Evolutionary conservation across 78 protist species (phyloP).

Genomic region (Polysphondylium violaceum): DNA sequence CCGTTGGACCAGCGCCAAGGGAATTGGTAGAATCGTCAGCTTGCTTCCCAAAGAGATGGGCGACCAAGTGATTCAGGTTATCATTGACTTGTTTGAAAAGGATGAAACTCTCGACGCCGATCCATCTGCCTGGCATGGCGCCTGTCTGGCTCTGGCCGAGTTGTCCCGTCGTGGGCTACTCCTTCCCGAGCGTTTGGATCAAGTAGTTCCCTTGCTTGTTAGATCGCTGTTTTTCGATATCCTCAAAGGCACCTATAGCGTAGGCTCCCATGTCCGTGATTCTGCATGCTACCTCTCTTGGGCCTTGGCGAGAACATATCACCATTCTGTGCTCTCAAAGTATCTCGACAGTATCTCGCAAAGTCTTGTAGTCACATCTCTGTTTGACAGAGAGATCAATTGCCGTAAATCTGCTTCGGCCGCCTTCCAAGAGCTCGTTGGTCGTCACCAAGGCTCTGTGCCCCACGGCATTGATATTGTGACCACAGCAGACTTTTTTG

Average conservation of each 20-base stretch:
- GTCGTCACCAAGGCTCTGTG: conserved; percentile 93
- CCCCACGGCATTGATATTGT: conserved; percentile 97
- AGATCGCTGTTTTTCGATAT: conserved; percentile 88
- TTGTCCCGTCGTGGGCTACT: conserved; percentile 93
- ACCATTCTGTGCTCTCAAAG: conserved; percentile 34
- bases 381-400: conserved; percentile 90
- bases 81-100: conserved; percentile 42
- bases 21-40: conserved; percentile 92
- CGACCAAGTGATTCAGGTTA: conserved; percentile 89
- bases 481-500: conserved; percentile 92
- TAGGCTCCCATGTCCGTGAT: conserved; percentile 98
- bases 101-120: conserved; percentile 42
- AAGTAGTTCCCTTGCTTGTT: conserved; percentile 55
- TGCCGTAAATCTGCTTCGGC: conserved; percentile 98
- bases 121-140: conserved; percentile 95
- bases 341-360: conserved; percentile 12
- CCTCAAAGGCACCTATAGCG: conserved; percentile 81
- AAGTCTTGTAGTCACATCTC: conserved; percentile 49
- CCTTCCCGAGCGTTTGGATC: conserved; percentile 88
- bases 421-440: conserved; percentile 98
- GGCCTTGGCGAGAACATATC: conserved; percentile 98
- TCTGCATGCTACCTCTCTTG: conserved; percentile 98
- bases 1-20: conserved; percentile 96
- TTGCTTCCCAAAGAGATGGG: conserved; percentile 90
- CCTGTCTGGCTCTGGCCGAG: conserved; percentile 96